Evolutionary conservation across 805 yeast species (phyloP).

Genomic region (Teunomyces atbi): DNA sequence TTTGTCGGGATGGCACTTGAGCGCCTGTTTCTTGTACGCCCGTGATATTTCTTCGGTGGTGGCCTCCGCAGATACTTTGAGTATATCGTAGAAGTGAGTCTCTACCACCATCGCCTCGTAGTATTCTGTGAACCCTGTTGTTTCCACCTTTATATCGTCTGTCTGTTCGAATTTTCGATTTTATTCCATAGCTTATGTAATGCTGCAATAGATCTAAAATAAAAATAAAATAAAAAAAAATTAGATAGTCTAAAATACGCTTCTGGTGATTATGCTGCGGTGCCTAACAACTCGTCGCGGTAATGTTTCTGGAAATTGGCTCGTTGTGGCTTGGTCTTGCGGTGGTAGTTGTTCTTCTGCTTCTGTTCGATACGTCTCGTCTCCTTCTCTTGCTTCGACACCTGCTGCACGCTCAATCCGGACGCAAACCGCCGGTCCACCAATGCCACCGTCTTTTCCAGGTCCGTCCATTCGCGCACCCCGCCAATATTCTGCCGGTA

Average conservation of each 20-base stretch:
- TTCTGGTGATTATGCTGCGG: slow-evolving; percentile 8
- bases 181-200: slow-evolving; percentile 14
- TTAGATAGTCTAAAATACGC: neutral
- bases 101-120: slow-evolving; percentile 11
- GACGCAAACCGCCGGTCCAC: slow-evolving; percentile 59
- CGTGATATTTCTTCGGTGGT: slow-evolving; percentile 36
- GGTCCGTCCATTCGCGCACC: slow-evolving; percentile 48
- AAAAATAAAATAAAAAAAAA: neutral
- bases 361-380: slow-evolving; percentile 21
- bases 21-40: slow-evolving; percentile 38
- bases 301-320: slow-evolving; percentile 43
- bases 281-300: slow-evolving; percentile 67
- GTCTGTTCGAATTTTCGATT: slow-evolving; percentile 14
- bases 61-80: slow-evolving; percentile 31
- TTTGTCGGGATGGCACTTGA: slow-evolving; percentile 66
- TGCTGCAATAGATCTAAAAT: neutral
- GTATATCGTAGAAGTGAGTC: slow-evolving; percentile 34
- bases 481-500: slow-evolving; percentile 57
- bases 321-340: slow-evolving; percentile 24
- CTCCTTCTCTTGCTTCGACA: slow-evolving; percentile 35
- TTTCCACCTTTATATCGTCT: neutral
- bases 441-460: slow-evolving; percentile 71
- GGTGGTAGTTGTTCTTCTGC: slow-evolving; percentile 22
- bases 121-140: neutral
- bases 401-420: slow-evolving; percentile 28